Percentiles rank a stretch among this genome's conserved stretches.
phyloP scores from a whole-genome alignment of 2,329 filamentous ascomycete genomes.

The Claviceps sorghi region DNA sequence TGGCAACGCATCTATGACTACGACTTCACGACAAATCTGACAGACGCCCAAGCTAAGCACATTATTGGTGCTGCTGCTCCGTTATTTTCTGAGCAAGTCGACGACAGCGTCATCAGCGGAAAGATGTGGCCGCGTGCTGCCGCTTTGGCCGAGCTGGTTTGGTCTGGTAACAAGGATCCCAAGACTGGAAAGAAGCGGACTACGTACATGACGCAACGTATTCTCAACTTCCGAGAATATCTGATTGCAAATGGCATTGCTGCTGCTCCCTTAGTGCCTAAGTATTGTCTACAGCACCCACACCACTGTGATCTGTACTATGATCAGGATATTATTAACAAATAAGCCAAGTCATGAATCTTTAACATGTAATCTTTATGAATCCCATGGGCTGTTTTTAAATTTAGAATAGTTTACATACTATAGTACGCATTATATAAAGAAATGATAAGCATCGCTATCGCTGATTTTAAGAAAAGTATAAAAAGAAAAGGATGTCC shows the following conservation, averaged over 20 bases:
- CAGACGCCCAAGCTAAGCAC: slow-evolving; percentile 28
- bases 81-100: slow-evolving; percentile 40
- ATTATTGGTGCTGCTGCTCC: slow-evolving; percentile 37
- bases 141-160: slow-evolving; percentile 38
- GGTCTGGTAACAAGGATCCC: slow-evolving; percentile 38
- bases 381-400: too few species aligned
- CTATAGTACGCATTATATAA: too few species aligned
- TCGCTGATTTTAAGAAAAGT: too few species aligned
- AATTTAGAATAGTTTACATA: too few species aligned
- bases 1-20: slow-evolving; percentile 47
- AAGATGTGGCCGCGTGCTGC: slow-evolving; percentile 43
- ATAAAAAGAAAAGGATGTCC: too few species aligned
- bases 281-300: slow-evolving; percentile 42
- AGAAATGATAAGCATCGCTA: too few species aligned
- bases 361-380: too few species aligned
- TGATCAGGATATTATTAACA: slow-evolving; percentile 27
- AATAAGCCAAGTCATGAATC: too few species aligned
- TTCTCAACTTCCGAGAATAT: slow-evolving; percentile 46
- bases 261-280: slow-evolving; percentile 36
- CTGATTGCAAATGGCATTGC: slow-evolving; percentile 37
- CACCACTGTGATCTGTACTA: slow-evolving; percentile 41
- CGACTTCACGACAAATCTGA: slow-evolving; percentile 37
- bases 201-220: slow-evolving; percentile 29
- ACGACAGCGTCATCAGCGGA: slow-evolving; percentile 33
- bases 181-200: slow-evolving; percentile 27